Evolutionary conservation across 2,329 filamentous ascomycete species (phyloP).

Genomic region (Lojkania enalia): DNA sequence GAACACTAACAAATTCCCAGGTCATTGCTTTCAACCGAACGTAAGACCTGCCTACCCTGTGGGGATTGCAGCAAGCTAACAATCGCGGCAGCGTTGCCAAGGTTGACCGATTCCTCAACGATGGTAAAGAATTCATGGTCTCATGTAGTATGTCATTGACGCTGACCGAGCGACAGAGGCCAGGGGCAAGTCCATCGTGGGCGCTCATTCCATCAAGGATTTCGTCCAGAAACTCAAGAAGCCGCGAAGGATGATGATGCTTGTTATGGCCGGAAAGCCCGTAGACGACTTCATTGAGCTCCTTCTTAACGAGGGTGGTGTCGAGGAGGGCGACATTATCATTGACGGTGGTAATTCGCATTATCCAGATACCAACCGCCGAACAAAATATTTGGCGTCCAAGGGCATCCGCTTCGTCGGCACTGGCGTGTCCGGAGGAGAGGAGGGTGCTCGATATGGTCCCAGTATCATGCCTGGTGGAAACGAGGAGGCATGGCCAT

Average conservation of each 20-base stretch:
- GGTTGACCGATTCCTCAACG: slow-evolving; percentile 90
- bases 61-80: slow-evolving; percentile 27
- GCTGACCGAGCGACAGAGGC: slow-evolving; percentile 50
- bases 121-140: slow-evolving; percentile 48
- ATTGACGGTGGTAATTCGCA: slow-evolving; percentile 99
- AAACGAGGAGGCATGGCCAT: slow-evolving; percentile 95
- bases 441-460: slow-evolving; percentile 97
- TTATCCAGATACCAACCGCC: slow-evolving; percentile 98
- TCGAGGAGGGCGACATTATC: slow-evolving; percentile 80
- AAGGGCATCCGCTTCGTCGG: slow-evolving; percentile 97
- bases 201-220: slow-evolving; percentile 91
- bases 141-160: neutral
- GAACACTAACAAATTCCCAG: slow-evolving; percentile 24
- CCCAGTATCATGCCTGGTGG: slow-evolving; percentile 99
- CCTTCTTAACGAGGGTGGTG: slow-evolving; percentile 63
- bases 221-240: slow-evolving; percentile 97
- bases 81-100: slow-evolving; percentile 68
- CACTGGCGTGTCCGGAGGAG: slow-evolving; percentile 96
- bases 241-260: slow-evolving; percentile 95
- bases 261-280: slow-evolving; percentile 97
- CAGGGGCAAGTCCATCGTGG: slow-evolving; percentile 85
- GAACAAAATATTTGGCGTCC: slow-evolving; percentile 79
- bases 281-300: slow-evolving; percentile 99
- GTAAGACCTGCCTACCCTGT: slow-evolving; percentile 17
- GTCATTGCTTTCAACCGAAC: slow-evolving; percentile 98